Conservation (phyloP, 169 alveolate species). For the Ichthyophthirius multifiliis region DNA sequence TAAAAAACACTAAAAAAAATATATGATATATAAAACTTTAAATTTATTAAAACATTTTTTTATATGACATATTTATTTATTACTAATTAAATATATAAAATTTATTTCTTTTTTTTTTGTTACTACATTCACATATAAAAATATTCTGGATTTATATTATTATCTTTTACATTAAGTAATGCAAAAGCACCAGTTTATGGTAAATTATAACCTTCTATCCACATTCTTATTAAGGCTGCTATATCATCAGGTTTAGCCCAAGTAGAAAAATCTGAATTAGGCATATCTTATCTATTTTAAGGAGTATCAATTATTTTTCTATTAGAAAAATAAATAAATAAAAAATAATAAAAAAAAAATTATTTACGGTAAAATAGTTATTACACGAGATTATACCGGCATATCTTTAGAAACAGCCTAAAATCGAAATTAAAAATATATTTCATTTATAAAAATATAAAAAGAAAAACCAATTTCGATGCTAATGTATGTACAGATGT, state of each 20-base stretch:
- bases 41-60: too few relatives aligned
- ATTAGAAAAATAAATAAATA: neutral
- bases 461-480: neutral
- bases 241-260: slow-evolving; percentile 58
- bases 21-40: too few relatives aligned
- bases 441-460: too few relatives aligned
- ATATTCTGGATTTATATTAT: neutral
- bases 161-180: neutral
- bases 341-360: neutral
- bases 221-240: slow-evolving; percentile 55
- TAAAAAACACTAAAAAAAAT: too few relatives aligned
- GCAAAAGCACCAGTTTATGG: slow-evolving; percentile 62
- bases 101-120: too few relatives aligned
- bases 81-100: too few relatives aligned
- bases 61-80: too few relatives aligned
- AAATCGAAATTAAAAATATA: neutral
- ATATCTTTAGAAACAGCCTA: slow-evolving; percentile 56
- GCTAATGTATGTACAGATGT: slow-evolving; percentile 68
- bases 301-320: slow-evolving; percentile 59
- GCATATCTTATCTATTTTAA: slow-evolving; percentile 58
- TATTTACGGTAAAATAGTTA: slow-evolving; percentile 52
- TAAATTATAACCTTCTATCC: slow-evolving; percentile 54
- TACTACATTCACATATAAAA: too few relatives aligned
- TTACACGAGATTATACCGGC: slow-evolving; percentile 49
- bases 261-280: slow-evolving; percentile 49